Base-by-base conservation (phyloP, 2,329 filamentous ascomycete genomes). In the Talaromyces sp. region DNA sequence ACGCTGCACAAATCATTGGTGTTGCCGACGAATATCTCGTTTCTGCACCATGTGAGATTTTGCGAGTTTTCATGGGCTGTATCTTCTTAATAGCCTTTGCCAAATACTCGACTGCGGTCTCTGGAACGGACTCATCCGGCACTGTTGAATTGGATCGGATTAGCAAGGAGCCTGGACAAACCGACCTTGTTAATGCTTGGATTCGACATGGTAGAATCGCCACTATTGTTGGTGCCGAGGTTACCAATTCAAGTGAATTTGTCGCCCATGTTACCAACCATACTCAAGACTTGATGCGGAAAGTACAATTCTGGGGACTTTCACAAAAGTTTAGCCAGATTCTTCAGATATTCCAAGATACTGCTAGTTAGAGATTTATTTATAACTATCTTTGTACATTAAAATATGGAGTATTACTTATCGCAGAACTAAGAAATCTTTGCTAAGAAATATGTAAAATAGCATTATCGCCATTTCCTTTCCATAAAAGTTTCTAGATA, bases 11-110 rank as follows among this genome's bases (percentile, higher is more conserved):
- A 19, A 59, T 59, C 8, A 19, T 59, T 26, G 57, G 50, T 9
- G 31, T 49, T 59, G 57, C 57, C 27, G 27, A 55, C 21, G 50
- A 59, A 55, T 59, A 59, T 13, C 24, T 59, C 4, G 57, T 59
- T 19, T 59, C 57, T 4, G 57, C 57, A n/a, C 51, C 57, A 24
- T 59, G 57, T 50, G 57, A 59, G 35, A 59, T 59, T 21, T 24
- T 59, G 19, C 51, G 57, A n/a, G 51, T 59, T 17, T 59, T 59
- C 29, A 59, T 59, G 57, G 57, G 57, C 1, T 59, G 50, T 21
- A 55, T 59, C 43, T 59, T 59, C 19, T 21, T 59, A 5, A 55
- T 59, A 27, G 57, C 57, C 1, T 59, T 59, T 35, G 32, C 57
- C 1, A 59, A 59, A 13, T 58, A 58, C 31, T 51, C 46, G 17